Base-by-base conservation (phyloP, 495 filamentous ascomycete species). In the Xylaria castorea region DNA sequence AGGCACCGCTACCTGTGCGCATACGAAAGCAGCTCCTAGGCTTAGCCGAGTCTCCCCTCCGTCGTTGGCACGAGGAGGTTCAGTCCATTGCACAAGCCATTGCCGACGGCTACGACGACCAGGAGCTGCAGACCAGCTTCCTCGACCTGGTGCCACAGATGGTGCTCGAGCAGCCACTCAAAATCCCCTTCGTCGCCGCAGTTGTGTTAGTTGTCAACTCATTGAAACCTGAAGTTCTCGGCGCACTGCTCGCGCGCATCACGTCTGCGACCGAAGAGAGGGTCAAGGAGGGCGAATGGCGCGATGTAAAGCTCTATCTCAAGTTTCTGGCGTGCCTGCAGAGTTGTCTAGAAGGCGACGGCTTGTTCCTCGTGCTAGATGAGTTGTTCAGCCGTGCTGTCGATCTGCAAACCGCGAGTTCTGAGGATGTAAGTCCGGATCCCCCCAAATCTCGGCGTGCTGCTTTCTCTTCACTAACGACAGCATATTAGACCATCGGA, bases 171-270 rank as follows among this genome's bases (percentile, higher is more conserved):
- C 96, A 99, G 81, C 95, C 97, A 0, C 91, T 99, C 81, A 98
- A 98, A 83, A 95, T 94, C 66, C 97, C 96, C 2, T 98, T 97
- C 79, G 86, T 96, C 66, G 94, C 94, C 36, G 92, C 91, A 32
- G 89, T 94, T 4, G 86, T 94, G 36, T 85, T 97, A 62, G 87
- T 92, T 57, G 85, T 89, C 70, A 96, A 98, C 82, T 85, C 87
- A 44, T 81, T 91, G 71, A 93, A 92, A 58, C 86, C 90, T 27
- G 92, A 95, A 72, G 83, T 96, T 46, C 87, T 90, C 36, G 83
- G 86, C 51, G 89, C 95, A 60, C 78, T 95, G 18, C 81, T 98
- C 42, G 84, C 80, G 46, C 89, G 88, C 75, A 85, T 90, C 55
- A 87, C 85, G 5, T 81, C 77, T 34, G 82, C 82, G 46, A 79